Base-by-base conservation (phyloP, 176 grass and related monocot species). In the Canna indica region DNA sequence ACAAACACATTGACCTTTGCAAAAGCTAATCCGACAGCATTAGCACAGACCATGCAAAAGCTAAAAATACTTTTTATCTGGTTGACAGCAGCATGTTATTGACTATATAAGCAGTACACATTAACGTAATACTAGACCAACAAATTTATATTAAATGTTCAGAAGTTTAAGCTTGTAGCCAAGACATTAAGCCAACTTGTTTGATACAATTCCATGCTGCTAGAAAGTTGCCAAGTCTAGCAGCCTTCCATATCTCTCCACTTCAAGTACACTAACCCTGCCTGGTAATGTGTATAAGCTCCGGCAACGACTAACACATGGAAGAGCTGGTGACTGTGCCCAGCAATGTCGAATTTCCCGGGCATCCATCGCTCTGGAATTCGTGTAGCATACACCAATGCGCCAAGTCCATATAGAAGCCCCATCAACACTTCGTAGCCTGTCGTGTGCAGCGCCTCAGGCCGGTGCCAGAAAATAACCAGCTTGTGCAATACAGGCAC, bases 301-400 rank as follows among this genome's bases (percentile, higher is more conserved):
- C 67, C 67, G 17, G 67, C 67, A 17, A 69, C 67, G 18, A 69
- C 67, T 39, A 69, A 47, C 39, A 69, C 67, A 67, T 67, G 64
- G 25, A 67, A 67, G 14, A 69, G 67, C 25, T 69, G 67, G n/a
- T 69, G 67, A 17, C 67, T 69, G 34, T 69, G 67, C 39, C 67
- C 38, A 24, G 38, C 67, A 29, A 69, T 47, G 26, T 69, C 67
- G 24, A 69, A 69, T 30, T 69, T 69, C 6, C 67, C 67, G 6
- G 67, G 67, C 67, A 69, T 69, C 67, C 67, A 47, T 29, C 67
- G 67, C 16, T 69, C 67, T 29, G 38, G 41, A 47, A 69, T 47
- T 69, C 67, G 22, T 46, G 67, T 69, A 31, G 67, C 67, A 69
- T 47, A 69, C 42, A 69, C 39, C 67, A 67, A 67, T 67, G 64